A percentile compares a stretch with the other conserved stretches of the same genome.
Conservation (phyloP, 805 yeast genomes). For the Starmerella bombicola region DNA sequence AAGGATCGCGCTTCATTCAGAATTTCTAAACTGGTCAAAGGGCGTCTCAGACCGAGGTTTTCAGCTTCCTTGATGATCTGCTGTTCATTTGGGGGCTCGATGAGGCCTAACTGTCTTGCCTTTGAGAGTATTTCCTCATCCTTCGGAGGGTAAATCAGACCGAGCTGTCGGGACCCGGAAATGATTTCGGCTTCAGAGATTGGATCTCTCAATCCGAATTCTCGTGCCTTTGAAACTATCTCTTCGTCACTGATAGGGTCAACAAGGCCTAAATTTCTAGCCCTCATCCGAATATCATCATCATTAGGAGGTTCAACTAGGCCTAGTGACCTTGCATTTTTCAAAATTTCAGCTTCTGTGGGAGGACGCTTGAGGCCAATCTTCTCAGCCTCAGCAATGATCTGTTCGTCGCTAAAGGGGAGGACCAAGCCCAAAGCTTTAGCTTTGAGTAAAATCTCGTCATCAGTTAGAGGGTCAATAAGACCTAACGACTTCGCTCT, state of each 20-base stretch:
- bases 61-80: conserved; percentile 21
- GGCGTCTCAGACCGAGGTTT: conserved; percentile 19
- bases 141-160: conserved; percentile 20
- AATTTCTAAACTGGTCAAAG: conserved; percentile 9
- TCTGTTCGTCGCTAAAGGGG: neutral
- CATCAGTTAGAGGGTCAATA: neutral
- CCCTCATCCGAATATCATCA: neutral
- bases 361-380: neutral
- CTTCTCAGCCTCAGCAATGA: neutral
- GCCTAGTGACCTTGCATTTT: neutral
- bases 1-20: neutral
- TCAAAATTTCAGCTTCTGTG: neutral
- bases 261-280: neutral
- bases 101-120: conserved; percentile 60
- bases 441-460: neutral
- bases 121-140: conserved; percentile 36
- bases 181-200: neutral
- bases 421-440: neutral
- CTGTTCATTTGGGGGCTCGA: conserved; percentile 52
- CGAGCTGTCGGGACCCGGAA: conserved; percentile 6
- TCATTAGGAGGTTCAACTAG: neutral
- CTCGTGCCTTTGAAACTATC: neutral
- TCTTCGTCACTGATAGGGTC: neutral
- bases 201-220: neutral
- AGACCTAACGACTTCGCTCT: neutral